Conservation (phyloP, 2,329 filamentous ascomycete genomes). For the Alternaria infectoria region DNA sequence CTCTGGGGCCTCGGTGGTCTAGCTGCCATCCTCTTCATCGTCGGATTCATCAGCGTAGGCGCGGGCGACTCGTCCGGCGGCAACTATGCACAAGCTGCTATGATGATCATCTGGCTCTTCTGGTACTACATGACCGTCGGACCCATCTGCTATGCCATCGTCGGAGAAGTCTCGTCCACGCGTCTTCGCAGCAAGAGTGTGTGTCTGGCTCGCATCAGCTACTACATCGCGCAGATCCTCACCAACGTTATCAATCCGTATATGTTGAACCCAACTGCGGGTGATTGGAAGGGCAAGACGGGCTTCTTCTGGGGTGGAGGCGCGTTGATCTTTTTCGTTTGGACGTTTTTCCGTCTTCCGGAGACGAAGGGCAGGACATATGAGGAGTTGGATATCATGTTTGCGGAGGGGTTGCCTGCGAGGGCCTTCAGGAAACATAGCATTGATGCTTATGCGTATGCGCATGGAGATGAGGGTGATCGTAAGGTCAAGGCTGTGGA, state of each 20-base stretch:
- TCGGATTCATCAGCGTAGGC: slow-evolving; percentile 66
- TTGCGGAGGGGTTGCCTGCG: slow-evolving; percentile 59
- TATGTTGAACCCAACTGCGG: slow-evolving; percentile 58
- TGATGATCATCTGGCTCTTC: slow-evolving; percentile 54
- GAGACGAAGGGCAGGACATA: slow-evolving; percentile 79
- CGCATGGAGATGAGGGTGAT: slow-evolving; percentile 17
- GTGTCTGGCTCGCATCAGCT: slow-evolving; percentile 74
- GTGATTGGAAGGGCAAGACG: slow-evolving; percentile 79
- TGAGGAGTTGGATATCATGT: slow-evolving; percentile 81
- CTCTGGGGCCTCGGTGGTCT: slow-evolving; percentile 68
- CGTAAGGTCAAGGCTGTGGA: neutral
- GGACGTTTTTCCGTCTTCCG: slow-evolving; percentile 77
- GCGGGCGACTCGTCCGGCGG: slow-evolving; percentile 51
- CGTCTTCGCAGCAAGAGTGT: slow-evolving; percentile 87
- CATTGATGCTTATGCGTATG: slow-evolving; percentile 18
- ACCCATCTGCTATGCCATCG: slow-evolving; percentile 84
- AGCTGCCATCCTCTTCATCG: slow-evolving; percentile 74
- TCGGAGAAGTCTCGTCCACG: slow-evolving; percentile 79
- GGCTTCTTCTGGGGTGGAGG: slow-evolving; percentile 86
- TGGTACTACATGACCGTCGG: slow-evolving; percentile 84
- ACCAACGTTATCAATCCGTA: slow-evolving; percentile 76
- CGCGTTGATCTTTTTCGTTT: slow-evolving; percentile 73
- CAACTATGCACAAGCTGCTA: slow-evolving; percentile 25
- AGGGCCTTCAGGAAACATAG: slow-evolving; percentile 16
- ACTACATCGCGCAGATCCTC: slow-evolving; percentile 71